Conservation (phyloP, 306 rosid species). For the Ochetophila trinervis region DNA sequence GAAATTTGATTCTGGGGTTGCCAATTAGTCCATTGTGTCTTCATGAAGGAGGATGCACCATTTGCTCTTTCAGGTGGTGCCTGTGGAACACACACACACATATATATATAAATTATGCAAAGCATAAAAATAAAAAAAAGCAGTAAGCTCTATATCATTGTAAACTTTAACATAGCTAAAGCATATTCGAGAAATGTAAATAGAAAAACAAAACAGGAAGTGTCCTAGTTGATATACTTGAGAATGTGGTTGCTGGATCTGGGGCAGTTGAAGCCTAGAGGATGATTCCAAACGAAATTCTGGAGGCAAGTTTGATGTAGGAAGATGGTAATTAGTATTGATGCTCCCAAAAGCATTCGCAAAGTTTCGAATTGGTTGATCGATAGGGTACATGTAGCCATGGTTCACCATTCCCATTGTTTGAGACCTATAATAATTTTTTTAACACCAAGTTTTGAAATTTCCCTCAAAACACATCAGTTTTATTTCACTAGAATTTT, state of each 20-base stretch:
- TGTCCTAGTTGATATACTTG: constrained; percentile 9
- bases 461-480: not conserved
- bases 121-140: not conserved
- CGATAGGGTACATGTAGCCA: not conserved
- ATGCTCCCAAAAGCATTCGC: not conserved
- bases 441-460: not conserved
- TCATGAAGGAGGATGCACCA: not conserved
- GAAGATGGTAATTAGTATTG: constrained; percentile 13
- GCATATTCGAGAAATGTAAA: too few relatives aligned
- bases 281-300: constrained; percentile 15
- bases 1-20: constrained; percentile 6
- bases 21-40: constrained; percentile 17
- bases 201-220: too few relatives aligned
- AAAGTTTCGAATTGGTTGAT: not conserved
- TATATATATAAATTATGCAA: not conserved
- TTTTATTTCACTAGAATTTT: too few relatives aligned
- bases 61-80: not conserved
- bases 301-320: constrained; percentile 9
- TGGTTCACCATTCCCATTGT: constrained; percentile 7
- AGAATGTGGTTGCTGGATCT: not conserved
- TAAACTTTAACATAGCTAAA: too few relatives aligned
- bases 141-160: not conserved
- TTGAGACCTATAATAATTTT: constrained; percentile 5
- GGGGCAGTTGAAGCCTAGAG: constrained; percentile 16
- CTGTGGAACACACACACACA: not conserved